Percentiles rank a stretch among this genome's conserved stretches.
Evolutionary conservation across 495 filamentous ascomycete genomes (phyloP).

Genomic region (Daldinia grandis): DNA sequence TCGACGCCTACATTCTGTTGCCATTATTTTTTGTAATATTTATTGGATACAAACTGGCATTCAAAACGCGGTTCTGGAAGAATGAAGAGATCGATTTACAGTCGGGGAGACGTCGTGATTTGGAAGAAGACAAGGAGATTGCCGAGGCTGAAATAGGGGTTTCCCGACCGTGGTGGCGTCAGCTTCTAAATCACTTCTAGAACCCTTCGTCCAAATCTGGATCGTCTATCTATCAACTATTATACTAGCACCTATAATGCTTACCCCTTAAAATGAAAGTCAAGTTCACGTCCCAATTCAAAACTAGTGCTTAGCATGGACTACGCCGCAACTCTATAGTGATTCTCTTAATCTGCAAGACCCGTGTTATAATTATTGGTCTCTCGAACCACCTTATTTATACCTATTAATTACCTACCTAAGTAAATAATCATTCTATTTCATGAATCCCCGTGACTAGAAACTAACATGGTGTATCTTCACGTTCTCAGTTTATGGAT

Average conservation of each 20-base stretch:
- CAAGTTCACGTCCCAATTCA: background rate
- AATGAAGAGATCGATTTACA: constrained; percentile 67
- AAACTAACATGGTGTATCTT: too few relatives aligned
- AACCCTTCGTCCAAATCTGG: background rate
- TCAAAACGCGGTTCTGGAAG: constrained; percentile 63
- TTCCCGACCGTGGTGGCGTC: constrained; percentile 44
- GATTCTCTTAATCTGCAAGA: too few relatives aligned
- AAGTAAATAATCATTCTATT: too few relatives aligned
- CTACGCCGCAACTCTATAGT: background rate
- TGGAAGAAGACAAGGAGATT: constrained; percentile 49
- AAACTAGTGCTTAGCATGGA: background rate
- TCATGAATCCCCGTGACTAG: too few relatives aligned
- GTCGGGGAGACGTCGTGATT: constrained; percentile 62
- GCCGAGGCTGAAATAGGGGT: constrained; percentile 18
- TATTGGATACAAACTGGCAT: constrained; percentile 64
- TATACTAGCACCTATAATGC: background rate
- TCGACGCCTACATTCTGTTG: constrained; percentile 73
- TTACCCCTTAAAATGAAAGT: background rate
- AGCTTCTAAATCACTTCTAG: constrained; percentile 29
- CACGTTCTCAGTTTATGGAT: too few relatives aligned
- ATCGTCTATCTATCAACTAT: background rate
- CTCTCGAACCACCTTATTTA: too few relatives aligned
- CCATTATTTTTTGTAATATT: constrained; percentile 70
- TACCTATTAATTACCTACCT: too few relatives aligned
- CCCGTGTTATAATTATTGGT: too few relatives aligned